Evolutionary conservation across 2,329 filamentous ascomycete species (phyloP), one percentile per base, ranked within the genome.

Genomic region (Sporothrix pseudoabietina): DNA sequence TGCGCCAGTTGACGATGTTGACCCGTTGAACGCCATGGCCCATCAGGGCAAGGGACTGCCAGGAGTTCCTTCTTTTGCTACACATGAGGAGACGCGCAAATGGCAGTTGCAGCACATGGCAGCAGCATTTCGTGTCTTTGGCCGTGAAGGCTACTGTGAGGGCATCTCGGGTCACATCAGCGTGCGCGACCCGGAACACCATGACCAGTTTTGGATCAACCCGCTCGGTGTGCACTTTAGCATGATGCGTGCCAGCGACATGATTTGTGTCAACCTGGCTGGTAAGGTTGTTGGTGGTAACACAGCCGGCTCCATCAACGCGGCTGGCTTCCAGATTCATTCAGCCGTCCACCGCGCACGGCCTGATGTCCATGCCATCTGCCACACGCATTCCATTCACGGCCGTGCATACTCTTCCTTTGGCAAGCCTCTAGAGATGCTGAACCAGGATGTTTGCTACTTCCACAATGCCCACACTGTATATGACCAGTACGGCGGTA

Each of bases 161-260:
- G 89, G 89, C 74, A 88, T 90, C 81, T 82, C 83, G 4, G 88
- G 89, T 1, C 89, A 91, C 79, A 90, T 91, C 74, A 84, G 81
- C 12, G 85, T 90, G 0, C 83, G 88, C 16, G 88, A 90, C 76
- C 88, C 88, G 0, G 87, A 89, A 77, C 80, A 85, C 74, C 79
- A 81, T 0, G 82, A 88, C 75, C 83, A 82, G 1, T 89, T 90
- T 79, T 90, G 88, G 88, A 89, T 88, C 71, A 90, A 90, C 77
- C 87, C 88, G 0, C 82, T 90, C 0, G 86, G 85, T 9, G 82
- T 82, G 54, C 88, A 90, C 78, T 90, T 89, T 77, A 87, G 83
- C 6, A 78, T 87, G 74, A 83, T 90, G 74, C 87, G 86, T 74
- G 86, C 87, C 0, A 83, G 81, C 0, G 88, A 90, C 77, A 86